Evolutionary conservation across 1,284 basidiomycete species (phyloP), one percentile per base, ranked within the genome.

Genomic region (Puccinia polysora): DNA sequence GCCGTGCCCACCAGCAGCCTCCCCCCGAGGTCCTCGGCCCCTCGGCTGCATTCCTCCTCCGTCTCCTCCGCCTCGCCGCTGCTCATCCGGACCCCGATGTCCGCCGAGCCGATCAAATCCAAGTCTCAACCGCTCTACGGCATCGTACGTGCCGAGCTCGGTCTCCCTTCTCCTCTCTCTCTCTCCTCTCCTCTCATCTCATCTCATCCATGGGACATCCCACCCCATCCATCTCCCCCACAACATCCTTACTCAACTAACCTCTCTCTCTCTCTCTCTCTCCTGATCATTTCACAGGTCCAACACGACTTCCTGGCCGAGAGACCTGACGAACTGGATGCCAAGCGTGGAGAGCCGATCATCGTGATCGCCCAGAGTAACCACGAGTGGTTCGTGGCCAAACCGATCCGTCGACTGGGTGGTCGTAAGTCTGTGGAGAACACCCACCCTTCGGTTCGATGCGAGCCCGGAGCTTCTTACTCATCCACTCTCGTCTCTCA

Each of bases 291-390:
- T n/a, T n/a, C n/a, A 28, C 25, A 68, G 55, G 95, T 98, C 34
- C 86, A 93, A 76, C 95, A 97, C 79, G 93, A 98, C 79, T 98
- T 98, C 77, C 80, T 84, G 6, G 95, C 96, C 32, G 96, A 99
- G 80, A 86, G 96, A 43, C 86, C 91, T 10, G 96, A 99, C 79
- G 96, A 99, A 79, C 86, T 99, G 60, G 91, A 95, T 75, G 94
- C 94, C 0, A 93, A 89, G 78, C 86, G 89, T 0, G 95, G 95
- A 32, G 96, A 98, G 78, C 85, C 91, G 18, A 90, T 99, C 78
- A 91, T 95, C 60, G 78, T 82, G 1, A 78, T 78, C 1, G 91
- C 90, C 0, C 90, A 92, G 79, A 92, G 90, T 14, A 93, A 93
- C 78, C 87, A 78, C 74, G 76, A 75, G 75, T 84, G 84, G 84